Evolutionary conservation across 805 yeast genomes (phyloP), one percentile per base, ranked within the genome.

Genomic region (Metschnikowia koreensis): DNA sequence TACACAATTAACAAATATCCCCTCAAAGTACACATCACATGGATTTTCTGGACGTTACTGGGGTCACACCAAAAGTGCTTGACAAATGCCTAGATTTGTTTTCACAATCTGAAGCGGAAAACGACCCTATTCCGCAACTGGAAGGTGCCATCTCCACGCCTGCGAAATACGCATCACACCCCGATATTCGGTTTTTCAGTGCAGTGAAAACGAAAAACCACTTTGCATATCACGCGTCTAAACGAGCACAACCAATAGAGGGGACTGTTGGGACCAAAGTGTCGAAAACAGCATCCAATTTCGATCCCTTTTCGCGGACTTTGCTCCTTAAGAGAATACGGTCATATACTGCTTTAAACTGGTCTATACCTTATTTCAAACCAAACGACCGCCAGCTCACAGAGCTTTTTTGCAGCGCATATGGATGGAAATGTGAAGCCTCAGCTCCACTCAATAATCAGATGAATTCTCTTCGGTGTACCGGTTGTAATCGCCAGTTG

Each of bases 371-470:
- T 0, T 41, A 33, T 17, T 50, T 44, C 26, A 33, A 47, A 11
- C 37, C 29, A 15, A 50, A 52, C 26, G 62, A 63, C 3, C 34
- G 47, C 34, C 38, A 2, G 51, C 60, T 82, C 28, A 76, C 69
- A 6, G 84, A 83, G 47, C 65, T 82, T 34, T 69, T 62, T 31
- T 77, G 83, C 58, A 74, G 83, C 0, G 58, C 76, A 22, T 69
- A 75, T 48, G 87, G 87, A 1, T 82, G 86, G 86, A 65, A 61
- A 46, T 77, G 81, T 54, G 74, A 73, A 13, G 63, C 71, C 7
- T 60, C 67, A 26, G 56, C 68, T 1, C 44, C 53, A 7, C 54
- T 54, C 41, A 58, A 59, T 33, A 54, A 61, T 41, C 50, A 61
- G 7, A 65, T 63, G 50, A 74, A 73, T 54, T 68, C 64, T 41